Evolutionary conservation across 805 yeast genomes (phyloP), one percentile per base, ranked within the genome.

Genomic region (Kluyveromyces aestuarii): DNA sequence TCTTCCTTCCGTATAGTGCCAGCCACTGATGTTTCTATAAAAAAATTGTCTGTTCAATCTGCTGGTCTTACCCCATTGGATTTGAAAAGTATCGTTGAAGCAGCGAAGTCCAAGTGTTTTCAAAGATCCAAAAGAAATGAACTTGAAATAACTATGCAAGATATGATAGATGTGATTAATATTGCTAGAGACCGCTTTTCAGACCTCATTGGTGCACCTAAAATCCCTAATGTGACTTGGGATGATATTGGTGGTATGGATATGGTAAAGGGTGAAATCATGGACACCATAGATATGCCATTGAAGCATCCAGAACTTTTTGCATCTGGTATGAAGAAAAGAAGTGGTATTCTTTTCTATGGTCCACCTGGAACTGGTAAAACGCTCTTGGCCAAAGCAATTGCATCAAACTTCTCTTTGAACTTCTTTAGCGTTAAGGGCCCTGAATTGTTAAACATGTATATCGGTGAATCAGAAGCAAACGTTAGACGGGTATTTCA

Each of bases 291-390:
- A 51, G 98, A 91, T 57, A 80, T 91, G 85, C 99, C 99, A 2
- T 72, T 91, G 61, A 88, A 87, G 59, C 90, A 86, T 62, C 98
- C 98, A 0, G 95, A 88, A 55, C 70, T 93, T 49, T 91, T 91
- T 67, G 76, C 81, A 45, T 81, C 82, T 42, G 98, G 98, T 0
- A 78, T 93, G 63, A 91, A 93, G 65, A 91, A 91, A 63, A 76
- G 99, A 66, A 83, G 95, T 60, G 99, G 99, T 44, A 86, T 93
- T 37, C 69, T 93, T 53, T 89, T 93, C 64, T 93, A 93, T 68
- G 99, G 99, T 0, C 99, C 99, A 0, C 99, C 99, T 0, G 99
- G 99, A 21, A 93, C 99, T 0, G 99, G 99, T 57, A 93, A 93
- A 63, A 93, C 99, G 0, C 72, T 93, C 27, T 73, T 93, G 50